A percentile compares a stretch with the other conserved stretches of the same genome.
Conservation (phyloP, 805 yeast genomes). For the Candida railenensis region DNA sequence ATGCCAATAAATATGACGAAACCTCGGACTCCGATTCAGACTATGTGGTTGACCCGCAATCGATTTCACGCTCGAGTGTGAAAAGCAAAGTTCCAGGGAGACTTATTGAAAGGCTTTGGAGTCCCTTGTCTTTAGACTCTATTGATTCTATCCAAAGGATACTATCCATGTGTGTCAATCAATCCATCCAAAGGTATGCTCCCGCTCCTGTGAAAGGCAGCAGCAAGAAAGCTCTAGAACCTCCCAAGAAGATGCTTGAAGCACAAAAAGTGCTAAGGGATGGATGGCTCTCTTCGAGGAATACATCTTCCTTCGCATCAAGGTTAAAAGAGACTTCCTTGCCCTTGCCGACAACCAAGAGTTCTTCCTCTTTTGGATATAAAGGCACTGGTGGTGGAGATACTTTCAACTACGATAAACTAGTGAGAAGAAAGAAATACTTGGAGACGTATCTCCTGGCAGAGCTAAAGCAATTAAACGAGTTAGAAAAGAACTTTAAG, state of each 20-base stretch:
- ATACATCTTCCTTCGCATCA: slow-evolving; percentile 21
- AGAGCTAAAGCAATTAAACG: slow-evolving; percentile 35
- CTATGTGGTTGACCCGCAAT: neutral
- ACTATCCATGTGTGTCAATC: slow-evolving; percentile 23
- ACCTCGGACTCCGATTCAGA: neutral
- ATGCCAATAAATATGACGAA: neutral
- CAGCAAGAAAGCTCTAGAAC: slow-evolving; percentile 7
- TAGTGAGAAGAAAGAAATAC: slow-evolving; percentile 21
- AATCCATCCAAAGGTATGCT: slow-evolving; percentile 22
- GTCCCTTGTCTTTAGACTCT: slow-evolving; percentile 18
- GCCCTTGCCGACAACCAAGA: slow-evolving; percentile 14
- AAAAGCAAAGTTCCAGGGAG: slow-evolving; percentile 20
- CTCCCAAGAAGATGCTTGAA: slow-evolving; percentile 15
- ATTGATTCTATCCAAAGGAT: slow-evolving; percentile 20
- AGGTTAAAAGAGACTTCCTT: slow-evolving; percentile 24
- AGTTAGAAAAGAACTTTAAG: slow-evolving; percentile 25
- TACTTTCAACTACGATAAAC: slow-evolving; percentile 22
- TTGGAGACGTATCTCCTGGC: slow-evolving; percentile 41
- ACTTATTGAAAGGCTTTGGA: slow-evolving; percentile 30
- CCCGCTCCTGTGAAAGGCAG: neutral
- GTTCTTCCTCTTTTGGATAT: slow-evolving; percentile 10
- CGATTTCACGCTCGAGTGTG: neutral
- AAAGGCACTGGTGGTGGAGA: neutral
- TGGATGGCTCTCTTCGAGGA: slow-evolving; percentile 22
- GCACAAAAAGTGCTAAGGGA: slow-evolving; percentile 23